Evolutionary conservation across 2,329 filamentous ascomycete genomes (phyloP).

Genomic region (Phoma herbarum): DNA sequence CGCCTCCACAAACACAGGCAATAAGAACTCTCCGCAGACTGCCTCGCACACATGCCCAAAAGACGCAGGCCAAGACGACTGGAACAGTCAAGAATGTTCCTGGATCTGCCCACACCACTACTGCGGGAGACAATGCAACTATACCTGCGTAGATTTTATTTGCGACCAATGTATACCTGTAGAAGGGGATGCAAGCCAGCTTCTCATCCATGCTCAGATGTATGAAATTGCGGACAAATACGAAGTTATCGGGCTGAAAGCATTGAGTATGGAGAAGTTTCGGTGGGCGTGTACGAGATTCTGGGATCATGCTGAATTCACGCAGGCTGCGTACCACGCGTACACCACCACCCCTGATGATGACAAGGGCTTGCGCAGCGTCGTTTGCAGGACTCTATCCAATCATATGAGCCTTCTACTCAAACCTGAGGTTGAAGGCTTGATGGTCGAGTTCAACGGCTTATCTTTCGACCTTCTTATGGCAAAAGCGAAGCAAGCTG

Average conservation of each 20-base stretch:
- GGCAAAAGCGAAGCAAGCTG: neutral
- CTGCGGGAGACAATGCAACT: neutral
- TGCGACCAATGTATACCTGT: neutral
- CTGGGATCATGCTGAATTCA: conserved; percentile 34
- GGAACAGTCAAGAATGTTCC: neutral
- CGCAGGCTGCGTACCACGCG: conserved; percentile 31
- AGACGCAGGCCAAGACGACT: neutral
- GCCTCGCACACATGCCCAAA: neutral
- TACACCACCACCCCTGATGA: conserved; percentile 36
- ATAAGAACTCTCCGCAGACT: neutral
- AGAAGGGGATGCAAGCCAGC: neutral
- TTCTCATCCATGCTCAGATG: conserved; percentile 23
- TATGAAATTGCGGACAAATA: conserved; percentile 28
- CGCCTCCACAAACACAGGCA: neutral
- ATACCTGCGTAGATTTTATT: neutral
- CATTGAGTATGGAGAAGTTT: conserved; percentile 22
- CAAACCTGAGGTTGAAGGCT: neutral
- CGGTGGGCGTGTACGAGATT: neutral
- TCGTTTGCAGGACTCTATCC: neutral
- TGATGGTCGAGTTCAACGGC: neutral
- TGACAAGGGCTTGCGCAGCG: conserved; percentile 31
- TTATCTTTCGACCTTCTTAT: neutral
- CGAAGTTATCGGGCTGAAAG: conserved; percentile 19
- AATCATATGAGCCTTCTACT: neutral
- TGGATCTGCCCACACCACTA: neutral